Evolutionary conservation across 352 stramenopile species (phyloP), one percentile per base, ranked within the genome.

Genomic region (Pythium dissimile): DNA sequence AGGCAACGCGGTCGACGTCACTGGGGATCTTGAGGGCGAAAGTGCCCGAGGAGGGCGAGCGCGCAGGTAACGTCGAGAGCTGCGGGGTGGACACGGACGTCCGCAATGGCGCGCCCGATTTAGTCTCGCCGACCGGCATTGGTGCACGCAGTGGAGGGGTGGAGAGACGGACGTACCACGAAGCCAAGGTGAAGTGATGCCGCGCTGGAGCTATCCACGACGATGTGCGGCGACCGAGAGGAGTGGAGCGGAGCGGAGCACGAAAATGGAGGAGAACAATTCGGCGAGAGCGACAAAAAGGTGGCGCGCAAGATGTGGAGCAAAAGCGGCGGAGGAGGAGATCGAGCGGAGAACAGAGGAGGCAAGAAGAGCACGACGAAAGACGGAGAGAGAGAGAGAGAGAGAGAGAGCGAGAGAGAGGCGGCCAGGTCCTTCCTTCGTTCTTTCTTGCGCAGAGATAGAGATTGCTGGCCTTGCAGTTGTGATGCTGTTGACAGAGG

Each of bases 71-170:
- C 15, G 28, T 42, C 3, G 54, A 31, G 50, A 64, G 54, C 42
- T 62, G 42, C 54, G 54, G 39, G 16, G 54, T 53, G 44, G 62
- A 69, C 41, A 44, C 45, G 45, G 61, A 68, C 20, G 37, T 50
- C 31, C 54, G 61, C 61, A 68, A 42, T 15, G 53, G 41, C 31
- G 55, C 27, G 35, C 34, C 52, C 34, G 45, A 15, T 51, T 61
- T 66, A 47, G 59, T 51, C n/a, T 54, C 51, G 49, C 60, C 59
- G 27, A 54, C 35, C 15, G 59, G 59, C 59, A 66, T 66, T 13
- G n/a, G n/a, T n/a, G n/a, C n/a, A n/a, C n/a, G n/a, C n/a, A n/a
- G n/a, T n/a, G 53, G 11, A 11, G 32, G 53, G 5, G 34, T 20
- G 13, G 38, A 23, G 23, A 31, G 18, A 16, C 18, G 38, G 20